Conservation (phyloP, 2,329 filamentous ascomycete species). For the Trichophyton mentagrophytes region DNA sequence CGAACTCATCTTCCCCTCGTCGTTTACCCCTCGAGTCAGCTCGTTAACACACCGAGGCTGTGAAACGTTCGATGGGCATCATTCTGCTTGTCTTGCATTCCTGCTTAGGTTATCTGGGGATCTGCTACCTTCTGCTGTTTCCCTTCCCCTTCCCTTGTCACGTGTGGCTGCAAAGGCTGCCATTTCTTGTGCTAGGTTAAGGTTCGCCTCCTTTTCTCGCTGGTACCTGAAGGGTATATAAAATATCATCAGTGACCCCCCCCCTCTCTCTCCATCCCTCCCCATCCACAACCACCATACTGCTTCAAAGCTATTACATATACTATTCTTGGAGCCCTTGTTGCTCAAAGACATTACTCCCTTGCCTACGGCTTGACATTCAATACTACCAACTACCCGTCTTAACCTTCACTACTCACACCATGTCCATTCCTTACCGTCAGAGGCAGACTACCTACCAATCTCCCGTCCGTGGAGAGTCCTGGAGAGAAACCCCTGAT, state of each 20-base stretch:
- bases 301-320: not conserved
- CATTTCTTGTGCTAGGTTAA: not conserved
- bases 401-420: not conserved
- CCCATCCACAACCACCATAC: not conserved
- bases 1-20: not conserved
- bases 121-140: not conserved
- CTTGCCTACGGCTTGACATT: not conserved
- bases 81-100: not conserved
- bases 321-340: not conserved
- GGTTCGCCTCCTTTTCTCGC: constrained; percentile 1
- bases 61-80: not conserved
- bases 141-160: not conserved
- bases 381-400: not conserved
- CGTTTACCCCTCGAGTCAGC: not conserved
- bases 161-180: not conserved
- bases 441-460: not conserved
- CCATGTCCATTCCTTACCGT: not conserved
- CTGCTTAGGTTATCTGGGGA: not conserved
- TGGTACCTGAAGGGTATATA: not conserved
- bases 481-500: not conserved
- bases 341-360: not conserved
- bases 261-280: not conserved
- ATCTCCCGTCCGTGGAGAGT: not conserved
- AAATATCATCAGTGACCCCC: not conserved
- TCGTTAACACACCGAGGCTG: not conserved